Evolutionary conservation across 1,139 yeast genomes (phyloP).

Genomic region (Debaryomyces sp.): DNA sequence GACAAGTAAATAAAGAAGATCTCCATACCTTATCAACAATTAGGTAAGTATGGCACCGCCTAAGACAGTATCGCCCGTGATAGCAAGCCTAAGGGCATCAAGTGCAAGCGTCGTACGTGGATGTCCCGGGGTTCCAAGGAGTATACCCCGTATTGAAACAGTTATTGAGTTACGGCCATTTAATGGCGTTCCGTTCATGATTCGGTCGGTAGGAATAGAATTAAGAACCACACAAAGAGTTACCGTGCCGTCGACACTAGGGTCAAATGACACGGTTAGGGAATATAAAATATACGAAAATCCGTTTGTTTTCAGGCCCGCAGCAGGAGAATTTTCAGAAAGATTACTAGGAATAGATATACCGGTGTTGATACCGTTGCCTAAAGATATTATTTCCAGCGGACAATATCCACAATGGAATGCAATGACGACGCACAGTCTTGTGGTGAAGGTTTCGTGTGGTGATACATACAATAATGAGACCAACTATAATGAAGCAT

Average conservation of each 20-base stretch:
- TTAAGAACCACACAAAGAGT: conserved; percentile 44
- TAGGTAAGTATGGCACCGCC: conserved; percentile 18
- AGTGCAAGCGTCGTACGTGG: conserved; percentile 55
- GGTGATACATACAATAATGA: conserved; percentile 40
- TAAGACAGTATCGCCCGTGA: conserved; percentile 31
- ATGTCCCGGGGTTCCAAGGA: conserved; percentile 66
- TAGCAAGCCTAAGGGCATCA: conserved; percentile 46
- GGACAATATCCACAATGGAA: conserved; percentile 44
- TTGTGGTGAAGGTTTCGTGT: conserved; percentile 36
- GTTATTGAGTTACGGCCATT: conserved; percentile 42
- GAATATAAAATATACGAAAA: conserved; percentile 41
- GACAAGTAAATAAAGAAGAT: conserved; percentile 1
- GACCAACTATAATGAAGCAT: conserved; percentile 32
- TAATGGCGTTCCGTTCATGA: conserved; percentile 39
- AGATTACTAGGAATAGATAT: conserved; percentile 56
- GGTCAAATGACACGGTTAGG: conserved; percentile 41
- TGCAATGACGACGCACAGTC: conserved; percentile 40
- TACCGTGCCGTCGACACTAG: conserved; percentile 42
- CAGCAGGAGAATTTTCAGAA: conserved; percentile 37
- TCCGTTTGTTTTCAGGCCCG: conserved; percentile 39
- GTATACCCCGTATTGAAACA: conserved; percentile 54
- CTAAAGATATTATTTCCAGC: conserved; percentile 53
- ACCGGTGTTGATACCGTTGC: conserved; percentile 62
- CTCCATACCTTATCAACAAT: neutral
- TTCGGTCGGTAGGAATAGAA: conserved; percentile 42